Conservation (phyloP, 2,329 filamentous ascomycete species). For the Trichoderma polysporum region DNA sequence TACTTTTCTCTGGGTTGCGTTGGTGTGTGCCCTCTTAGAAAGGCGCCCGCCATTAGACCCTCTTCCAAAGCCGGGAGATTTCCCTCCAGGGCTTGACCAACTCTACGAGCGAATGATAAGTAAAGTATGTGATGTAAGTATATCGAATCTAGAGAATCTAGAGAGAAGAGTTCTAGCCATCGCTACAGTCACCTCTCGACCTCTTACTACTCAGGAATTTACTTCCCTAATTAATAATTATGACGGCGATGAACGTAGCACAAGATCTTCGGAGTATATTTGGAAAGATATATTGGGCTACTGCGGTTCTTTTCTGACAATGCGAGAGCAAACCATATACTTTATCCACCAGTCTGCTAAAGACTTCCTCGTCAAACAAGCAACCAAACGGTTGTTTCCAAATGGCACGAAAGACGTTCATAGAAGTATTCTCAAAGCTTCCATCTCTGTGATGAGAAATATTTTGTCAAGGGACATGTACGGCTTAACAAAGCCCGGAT, state of each 20-base stretch:
- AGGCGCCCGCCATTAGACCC: too few relatives aligned
- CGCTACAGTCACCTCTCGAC: too few relatives aligned
- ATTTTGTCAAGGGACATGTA: not conserved
- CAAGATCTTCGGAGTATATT: not conserved
- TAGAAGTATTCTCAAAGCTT: not conserved
- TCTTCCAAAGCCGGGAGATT: not conserved
- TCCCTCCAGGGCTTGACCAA: not conserved
- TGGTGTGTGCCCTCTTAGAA: conserved; percentile 10
- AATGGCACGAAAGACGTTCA: not conserved
- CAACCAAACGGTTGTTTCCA: conserved; percentile 31
- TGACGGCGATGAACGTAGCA: too few relatives aligned
- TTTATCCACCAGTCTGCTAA: conserved; percentile 46
- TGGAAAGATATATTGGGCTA: conserved; percentile 23
- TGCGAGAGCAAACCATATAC: conserved; percentile 33
- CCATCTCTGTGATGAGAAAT: not conserved
- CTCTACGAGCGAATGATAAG: not conserved
- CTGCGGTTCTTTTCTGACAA: conserved; percentile 44
- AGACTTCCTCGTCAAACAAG: conserved; percentile 37
- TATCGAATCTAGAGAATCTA: too few relatives aligned
- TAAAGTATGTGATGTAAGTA: not conserved
- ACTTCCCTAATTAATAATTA: too few relatives aligned
- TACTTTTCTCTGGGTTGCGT: conserved; percentile 34
- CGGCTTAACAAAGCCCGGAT: not conserved
- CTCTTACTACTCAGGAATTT: too few relatives aligned
- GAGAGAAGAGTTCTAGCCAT: too few relatives aligned